phyloP scores from a whole-genome alignment of 2,329 filamentous ascomycete genomes.

The Lecanicillium sp. region DNA sequence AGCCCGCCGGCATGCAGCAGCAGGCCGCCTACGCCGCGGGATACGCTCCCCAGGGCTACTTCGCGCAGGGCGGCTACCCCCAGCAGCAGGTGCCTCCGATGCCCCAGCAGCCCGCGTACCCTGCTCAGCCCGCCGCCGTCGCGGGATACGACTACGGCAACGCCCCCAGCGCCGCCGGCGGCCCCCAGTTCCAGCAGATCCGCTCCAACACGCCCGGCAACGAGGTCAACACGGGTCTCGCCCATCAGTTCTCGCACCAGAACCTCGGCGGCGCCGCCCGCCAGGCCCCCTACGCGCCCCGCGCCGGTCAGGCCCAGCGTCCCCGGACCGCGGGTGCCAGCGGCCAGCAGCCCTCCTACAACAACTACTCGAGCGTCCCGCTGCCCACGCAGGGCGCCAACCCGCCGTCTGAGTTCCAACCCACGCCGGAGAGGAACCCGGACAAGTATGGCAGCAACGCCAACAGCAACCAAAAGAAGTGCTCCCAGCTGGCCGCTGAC shows the following conservation, averaged over 20 bases:
- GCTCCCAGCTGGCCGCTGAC: conserved; percentile 66
- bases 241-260: conserved; percentile 95
- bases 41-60: conserved; percentile 32
- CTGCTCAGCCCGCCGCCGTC: conserved; percentile 30
- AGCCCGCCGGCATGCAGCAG: conserved; percentile 28
- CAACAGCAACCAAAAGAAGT: conserved; percentile 66
- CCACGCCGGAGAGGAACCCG: conserved; percentile 78
- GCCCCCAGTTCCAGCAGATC: conserved; percentile 35
- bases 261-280: conserved; percentile 73
- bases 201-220: conserved; percentile 58
- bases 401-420: conserved; percentile 66
- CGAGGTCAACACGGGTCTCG: conserved; percentile 83
- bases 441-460: conserved; percentile 64
- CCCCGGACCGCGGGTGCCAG: conserved; percentile 76
- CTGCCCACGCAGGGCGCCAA: conserved; percentile 54
- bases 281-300: conserved; percentile 61
- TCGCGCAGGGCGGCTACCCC: conserved; percentile 52
- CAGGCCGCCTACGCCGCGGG: conserved; percentile 35
- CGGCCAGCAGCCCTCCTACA: conserved; percentile 56
- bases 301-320: conserved; percentile 63
- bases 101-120: conserved; percentile 41
- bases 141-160: conserved; percentile 45
- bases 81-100: conserved; percentile 47
- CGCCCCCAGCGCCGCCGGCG: conserved; percentile 35
- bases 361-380: conserved; percentile 58